A percentile compares a stretch with the other conserved stretches of the same genome.
phyloP scores from a whole-genome alignment of 805 yeast species.

The Nakazawaea wyomingensis region DNA sequence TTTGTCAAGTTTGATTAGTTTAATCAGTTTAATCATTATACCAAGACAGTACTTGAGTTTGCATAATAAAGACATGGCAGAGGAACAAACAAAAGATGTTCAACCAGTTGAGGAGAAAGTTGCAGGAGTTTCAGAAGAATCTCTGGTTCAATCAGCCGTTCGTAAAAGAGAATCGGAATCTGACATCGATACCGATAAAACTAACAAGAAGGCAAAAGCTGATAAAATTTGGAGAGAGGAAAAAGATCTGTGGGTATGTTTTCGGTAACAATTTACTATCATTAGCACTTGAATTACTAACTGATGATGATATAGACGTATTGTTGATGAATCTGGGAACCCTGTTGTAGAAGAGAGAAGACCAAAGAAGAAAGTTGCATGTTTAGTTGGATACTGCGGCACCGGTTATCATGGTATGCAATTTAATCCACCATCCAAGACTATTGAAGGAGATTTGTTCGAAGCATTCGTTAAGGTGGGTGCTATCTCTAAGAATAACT shows the following conservation, averaged over 20 bases:
- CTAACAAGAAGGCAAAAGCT: slow-evolving; percentile 13
- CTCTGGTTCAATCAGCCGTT: slow-evolving; percentile 13
- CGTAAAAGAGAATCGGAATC: slow-evolving; percentile 12
- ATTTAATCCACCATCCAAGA: slow-evolving; percentile 77
- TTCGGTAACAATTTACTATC: slow-evolving; percentile 8
- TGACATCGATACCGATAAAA: slow-evolving; percentile 4
- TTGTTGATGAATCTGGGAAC: slow-evolving; percentile 58
- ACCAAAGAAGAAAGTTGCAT: slow-evolving; percentile 88
- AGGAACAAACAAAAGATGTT: slow-evolving; percentile 1
- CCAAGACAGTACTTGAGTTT: too few species aligned
- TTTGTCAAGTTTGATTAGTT: neutral
- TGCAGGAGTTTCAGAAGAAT: slow-evolving; percentile 2
- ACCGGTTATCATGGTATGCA: slow-evolving; percentile 98
- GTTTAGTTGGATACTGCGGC: slow-evolving; percentile 91
- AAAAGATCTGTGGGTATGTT: slow-evolving; percentile 57
- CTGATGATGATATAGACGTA: slow-evolving; percentile 26
- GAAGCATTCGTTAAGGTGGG: slow-evolving; percentile 82
- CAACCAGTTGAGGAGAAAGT: neutral
- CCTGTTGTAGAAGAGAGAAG: slow-evolving; percentile 55
- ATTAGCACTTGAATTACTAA: slow-evolving; percentile 19
- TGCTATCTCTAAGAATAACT: slow-evolving; percentile 80
- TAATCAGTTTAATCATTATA: too few species aligned
- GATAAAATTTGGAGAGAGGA: slow-evolving; percentile 16
- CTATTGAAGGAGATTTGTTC: slow-evolving; percentile 88
- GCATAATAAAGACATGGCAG: slow-evolving; percentile 1